Conservation (phyloP, 2,329 filamentous ascomycete species). For the Harringtonia aguacate region DNA sequence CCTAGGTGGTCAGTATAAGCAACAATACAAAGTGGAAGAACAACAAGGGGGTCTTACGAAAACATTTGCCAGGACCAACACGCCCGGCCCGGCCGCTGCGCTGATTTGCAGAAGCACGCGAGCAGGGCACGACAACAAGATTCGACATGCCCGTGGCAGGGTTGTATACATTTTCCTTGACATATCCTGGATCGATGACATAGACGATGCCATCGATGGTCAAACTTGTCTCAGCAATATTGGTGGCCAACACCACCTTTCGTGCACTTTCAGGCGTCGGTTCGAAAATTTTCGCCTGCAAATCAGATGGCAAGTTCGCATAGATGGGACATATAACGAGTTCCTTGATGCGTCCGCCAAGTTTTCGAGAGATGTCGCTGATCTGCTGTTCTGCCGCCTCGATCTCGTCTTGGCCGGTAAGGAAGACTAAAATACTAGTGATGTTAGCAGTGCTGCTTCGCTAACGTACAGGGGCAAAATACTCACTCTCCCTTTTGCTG, state of each 20-base stretch:
- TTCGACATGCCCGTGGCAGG: slow-evolving; percentile 87
- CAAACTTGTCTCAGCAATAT: slow-evolving; percentile 91
- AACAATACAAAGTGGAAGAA: neutral
- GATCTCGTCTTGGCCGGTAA: slow-evolving; percentile 95
- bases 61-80: slow-evolving; percentile 86
- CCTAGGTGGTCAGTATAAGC: neutral
- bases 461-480: neutral
- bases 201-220: slow-evolving; percentile 96
- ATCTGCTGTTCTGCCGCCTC: slow-evolving; percentile 78
- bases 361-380: slow-evolving; percentile 73
- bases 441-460: neutral
- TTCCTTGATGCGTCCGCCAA: slow-evolving; percentile 75
- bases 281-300: slow-evolving; percentile 91
- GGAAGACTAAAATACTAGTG: slow-evolving; percentile 68
- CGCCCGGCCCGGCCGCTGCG: slow-evolving; percentile 86
- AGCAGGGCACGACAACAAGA: slow-evolving; percentile 82
- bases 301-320: slow-evolving; percentile 79
- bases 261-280: slow-evolving; percentile 75
- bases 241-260: slow-evolving; percentile 90
- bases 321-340: slow-evolving; percentile 91
- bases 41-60: slow-evolving; percentile 35
- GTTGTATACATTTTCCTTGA: slow-evolving; percentile 93
- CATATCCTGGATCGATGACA: slow-evolving; percentile 90
- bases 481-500: slow-evolving; percentile 62
- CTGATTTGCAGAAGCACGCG: slow-evolving; percentile 85